Conservation (phyloP, 805 yeast species). For the Candida caryicola region DNA sequence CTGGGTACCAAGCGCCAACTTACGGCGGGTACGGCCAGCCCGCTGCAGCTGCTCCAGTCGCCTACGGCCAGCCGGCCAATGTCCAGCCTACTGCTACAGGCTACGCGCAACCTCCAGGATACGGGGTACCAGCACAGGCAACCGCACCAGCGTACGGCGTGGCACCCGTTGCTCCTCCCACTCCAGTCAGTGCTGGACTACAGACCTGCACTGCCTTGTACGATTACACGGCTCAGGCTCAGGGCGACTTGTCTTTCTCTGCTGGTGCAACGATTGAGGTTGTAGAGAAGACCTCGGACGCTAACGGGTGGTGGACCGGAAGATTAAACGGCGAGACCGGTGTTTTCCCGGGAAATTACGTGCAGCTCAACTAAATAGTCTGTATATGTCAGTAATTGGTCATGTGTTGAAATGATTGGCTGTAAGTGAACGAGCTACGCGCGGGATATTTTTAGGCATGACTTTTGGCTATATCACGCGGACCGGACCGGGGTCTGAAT, state of each 20-base stretch:
- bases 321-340: conserved; percentile 79
- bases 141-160: conserved; percentile 24
- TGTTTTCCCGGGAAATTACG: conserved; percentile 95
- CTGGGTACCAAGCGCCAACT: conserved; percentile 14
- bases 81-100: conserved; percentile 23
- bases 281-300: conserved; percentile 75
- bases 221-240: conserved; percentile 90
- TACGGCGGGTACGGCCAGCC: conserved; percentile 16
- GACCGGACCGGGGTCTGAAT: conserved; percentile 20
- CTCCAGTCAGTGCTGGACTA: conserved; percentile 34
- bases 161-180: conserved; percentile 21
- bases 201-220: conserved; percentile 85
- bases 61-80: conserved; percentile 15
- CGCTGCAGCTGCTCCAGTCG: conserved; percentile 11
- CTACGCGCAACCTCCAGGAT: conserved; percentile 24
- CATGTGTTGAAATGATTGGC: no score
- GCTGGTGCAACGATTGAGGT: conserved; percentile 88
- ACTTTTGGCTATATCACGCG: no score
- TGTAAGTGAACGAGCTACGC: no score
- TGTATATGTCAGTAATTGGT: no score
- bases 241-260: conserved; percentile 81
- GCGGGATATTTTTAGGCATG: no score
- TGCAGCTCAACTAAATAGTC: conserved; percentile 65
- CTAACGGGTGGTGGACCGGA: conserved; percentile 99
- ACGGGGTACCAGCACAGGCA: conserved; percentile 8